phyloP scores from a whole-genome alignment of 202 grass and related monocot genomes.

The Schoenoplectus triqueter region DNA sequence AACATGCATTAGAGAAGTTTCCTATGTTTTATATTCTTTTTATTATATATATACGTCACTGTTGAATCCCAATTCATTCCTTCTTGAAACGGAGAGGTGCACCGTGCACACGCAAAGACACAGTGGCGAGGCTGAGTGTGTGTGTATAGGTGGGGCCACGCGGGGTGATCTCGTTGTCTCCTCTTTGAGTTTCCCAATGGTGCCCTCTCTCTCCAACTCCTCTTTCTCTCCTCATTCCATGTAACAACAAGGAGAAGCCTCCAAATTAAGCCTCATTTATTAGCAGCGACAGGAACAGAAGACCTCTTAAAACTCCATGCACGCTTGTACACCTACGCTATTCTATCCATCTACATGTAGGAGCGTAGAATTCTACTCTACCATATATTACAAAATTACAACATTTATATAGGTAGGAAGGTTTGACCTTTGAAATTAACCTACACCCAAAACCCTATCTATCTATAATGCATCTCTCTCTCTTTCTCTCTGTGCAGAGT shows the following conservation, averaged over 20 bases:
- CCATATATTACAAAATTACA: background rate
- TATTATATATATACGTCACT: background rate
- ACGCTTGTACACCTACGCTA: constrained; percentile 18
- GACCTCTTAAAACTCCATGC: constrained; percentile 39
- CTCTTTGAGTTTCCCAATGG: constrained; percentile 56
- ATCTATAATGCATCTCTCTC: background rate
- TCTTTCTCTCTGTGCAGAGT: background rate
- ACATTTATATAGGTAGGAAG: background rate
- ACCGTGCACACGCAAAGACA: constrained; percentile 6
- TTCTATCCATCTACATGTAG: constrained; percentile 8
- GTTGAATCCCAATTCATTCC: constrained; percentile 22
- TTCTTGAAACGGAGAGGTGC: constrained; percentile 10
- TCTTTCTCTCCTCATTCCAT: constrained; percentile 7
- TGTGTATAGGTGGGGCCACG: constrained; percentile 45
- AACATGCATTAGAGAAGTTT: constrained; percentile 7
- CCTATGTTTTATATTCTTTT: background rate
- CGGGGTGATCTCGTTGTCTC: constrained; percentile 62
- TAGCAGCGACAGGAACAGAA: constrained; percentile 30
- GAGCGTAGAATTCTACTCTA: constrained; percentile 13
- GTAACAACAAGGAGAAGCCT: constrained; percentile 67
- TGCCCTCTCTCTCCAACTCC: background rate
- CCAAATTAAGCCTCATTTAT: constrained; percentile 50
- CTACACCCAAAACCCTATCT: background rate
- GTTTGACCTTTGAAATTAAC: constrained; percentile 41
- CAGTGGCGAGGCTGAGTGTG: background rate